Evolutionary conservation across 257 asterid genomes (phyloP).

Genomic region (Verbascum thapsus): DNA sequence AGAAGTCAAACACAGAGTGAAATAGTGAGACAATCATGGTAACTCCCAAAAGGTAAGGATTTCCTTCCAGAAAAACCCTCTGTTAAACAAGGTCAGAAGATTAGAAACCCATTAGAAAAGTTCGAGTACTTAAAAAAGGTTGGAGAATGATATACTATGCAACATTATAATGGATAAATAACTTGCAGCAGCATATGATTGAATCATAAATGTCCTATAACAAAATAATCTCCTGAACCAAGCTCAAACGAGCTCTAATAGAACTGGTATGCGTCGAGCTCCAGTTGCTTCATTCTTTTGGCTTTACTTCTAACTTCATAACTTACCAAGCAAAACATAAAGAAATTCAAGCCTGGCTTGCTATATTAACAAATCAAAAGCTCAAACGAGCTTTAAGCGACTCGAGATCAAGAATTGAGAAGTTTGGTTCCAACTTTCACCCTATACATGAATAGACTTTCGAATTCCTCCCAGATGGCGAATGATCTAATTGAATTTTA

Average conservation of each 20-base stretch:
- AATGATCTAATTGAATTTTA: background rate
- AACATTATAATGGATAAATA: background rate
- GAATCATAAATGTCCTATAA: background rate
- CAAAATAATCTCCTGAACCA: background rate
- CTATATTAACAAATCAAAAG: too few species aligned
- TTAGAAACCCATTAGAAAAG: conserved; percentile 31
- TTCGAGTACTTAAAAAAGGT: background rate
- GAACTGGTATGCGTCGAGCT: too few species aligned
- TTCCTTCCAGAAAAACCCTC: conserved; percentile 98
- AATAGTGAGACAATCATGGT: conserved; percentile 88
- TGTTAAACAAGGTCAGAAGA: conserved; percentile 44
- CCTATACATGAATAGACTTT: conserved; percentile 5
- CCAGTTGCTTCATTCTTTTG: too few species aligned
- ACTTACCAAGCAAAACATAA: too few species aligned
- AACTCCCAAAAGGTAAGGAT: conserved; percentile 81
- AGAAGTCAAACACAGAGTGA: conserved; percentile 89
- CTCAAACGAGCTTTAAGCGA: too few species aligned
- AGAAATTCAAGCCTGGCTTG: too few species aligned
- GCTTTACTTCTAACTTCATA: too few species aligned
- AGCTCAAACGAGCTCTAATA: too few species aligned
- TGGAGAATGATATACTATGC: too few species aligned
- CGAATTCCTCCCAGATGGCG: conserved; percentile 13
- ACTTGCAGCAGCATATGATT: conserved; percentile 5
- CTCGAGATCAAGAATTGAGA: too few species aligned
- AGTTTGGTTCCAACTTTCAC: too few species aligned